Conservation (phyloP, 2,329 filamentous ascomycete genomes). For the Metarhizium album region DNA sequence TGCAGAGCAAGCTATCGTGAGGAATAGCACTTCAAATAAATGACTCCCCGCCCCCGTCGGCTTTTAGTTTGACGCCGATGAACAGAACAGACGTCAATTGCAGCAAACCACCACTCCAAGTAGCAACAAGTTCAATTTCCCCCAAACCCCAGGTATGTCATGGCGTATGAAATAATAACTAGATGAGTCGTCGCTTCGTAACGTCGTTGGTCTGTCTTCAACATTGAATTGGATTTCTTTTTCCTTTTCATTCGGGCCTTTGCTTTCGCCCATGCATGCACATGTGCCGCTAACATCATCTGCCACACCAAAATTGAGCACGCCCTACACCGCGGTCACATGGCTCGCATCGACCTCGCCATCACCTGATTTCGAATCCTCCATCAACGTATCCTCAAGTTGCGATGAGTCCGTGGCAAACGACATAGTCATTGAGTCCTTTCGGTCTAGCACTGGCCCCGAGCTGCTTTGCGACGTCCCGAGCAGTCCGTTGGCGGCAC, state of each 20-base stretch:
- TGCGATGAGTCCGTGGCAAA: constrained; percentile 10
- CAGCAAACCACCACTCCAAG: neutral
- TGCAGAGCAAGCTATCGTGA: neutral
- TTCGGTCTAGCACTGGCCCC: constrained; percentile 13
- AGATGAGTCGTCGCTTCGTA: constrained; percentile 5
- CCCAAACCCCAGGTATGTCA: neutral
- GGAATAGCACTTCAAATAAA: neutral
- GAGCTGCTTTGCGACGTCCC: constrained; percentile 6
- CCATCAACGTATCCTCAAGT: constrained; percentile 12
- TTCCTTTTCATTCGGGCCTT: neutral
- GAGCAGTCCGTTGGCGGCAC: constrained; percentile 17
- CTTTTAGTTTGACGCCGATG: neutral
- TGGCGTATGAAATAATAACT: neutral
- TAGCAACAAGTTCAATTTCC: neutral
- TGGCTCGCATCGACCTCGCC: constrained; percentile 13
- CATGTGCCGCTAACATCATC: neutral
- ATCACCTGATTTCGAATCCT: constrained; percentile 14
- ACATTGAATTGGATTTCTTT: neutral
- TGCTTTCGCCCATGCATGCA: neutral
- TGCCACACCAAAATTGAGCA: neutral
- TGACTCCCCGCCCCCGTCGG: neutral
- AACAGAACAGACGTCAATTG: neutral
- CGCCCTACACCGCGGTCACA: neutral
- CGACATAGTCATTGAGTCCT: constrained; percentile 15
- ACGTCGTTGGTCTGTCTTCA: neutral